phyloP scores from a whole-genome alignment of 2,329 filamentous ascomycete species.

The Hymenoscyphus occultus region DNA sequence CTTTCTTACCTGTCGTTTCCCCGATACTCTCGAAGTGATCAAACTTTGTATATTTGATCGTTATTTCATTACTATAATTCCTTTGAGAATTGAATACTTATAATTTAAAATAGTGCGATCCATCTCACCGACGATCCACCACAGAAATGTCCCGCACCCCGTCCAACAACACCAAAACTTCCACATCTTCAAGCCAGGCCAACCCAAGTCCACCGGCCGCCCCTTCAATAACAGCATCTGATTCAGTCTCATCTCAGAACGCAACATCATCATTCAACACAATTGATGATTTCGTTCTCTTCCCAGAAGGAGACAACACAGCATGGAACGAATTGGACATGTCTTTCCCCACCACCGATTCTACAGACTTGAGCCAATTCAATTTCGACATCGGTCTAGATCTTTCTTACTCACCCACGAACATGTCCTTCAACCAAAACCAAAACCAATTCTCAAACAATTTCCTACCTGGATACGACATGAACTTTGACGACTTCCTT shows the following conservation, averaged over 20 bases:
- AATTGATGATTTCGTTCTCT: constrained; percentile 34
- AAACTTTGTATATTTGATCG: neutral
- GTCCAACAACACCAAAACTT: constrained; percentile 22
- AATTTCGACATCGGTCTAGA: constrained; percentile 26
- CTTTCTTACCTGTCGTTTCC: neutral
- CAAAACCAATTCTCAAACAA: constrained; percentile 5
- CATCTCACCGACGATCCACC: constrained; percentile 30
- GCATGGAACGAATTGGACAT: constrained; percentile 28
- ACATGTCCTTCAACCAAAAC: constrained; percentile 1
- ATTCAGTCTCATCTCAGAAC: constrained; percentile 17
- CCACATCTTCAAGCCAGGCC: constrained; percentile 19
- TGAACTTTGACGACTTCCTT: neutral
- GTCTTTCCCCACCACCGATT: constrained; percentile 16
- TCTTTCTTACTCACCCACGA: neutral
- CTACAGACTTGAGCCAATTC: constrained; percentile 26
- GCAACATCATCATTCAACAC: constrained; percentile 24
- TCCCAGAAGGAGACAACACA: constrained; percentile 29
- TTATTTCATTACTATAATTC: neutral
- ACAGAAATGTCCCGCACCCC: constrained; percentile 28
- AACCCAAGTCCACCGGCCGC: constrained; percentile 19
- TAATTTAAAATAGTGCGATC: constrained; percentile 29
- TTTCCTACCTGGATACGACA: neutral
- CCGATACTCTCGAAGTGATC: neutral
- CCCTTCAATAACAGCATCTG: neutral
- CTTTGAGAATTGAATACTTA: neutral